Conservation (phyloP, 1,139 yeast species). For the Debaryomyces nepalensis region DNA sequence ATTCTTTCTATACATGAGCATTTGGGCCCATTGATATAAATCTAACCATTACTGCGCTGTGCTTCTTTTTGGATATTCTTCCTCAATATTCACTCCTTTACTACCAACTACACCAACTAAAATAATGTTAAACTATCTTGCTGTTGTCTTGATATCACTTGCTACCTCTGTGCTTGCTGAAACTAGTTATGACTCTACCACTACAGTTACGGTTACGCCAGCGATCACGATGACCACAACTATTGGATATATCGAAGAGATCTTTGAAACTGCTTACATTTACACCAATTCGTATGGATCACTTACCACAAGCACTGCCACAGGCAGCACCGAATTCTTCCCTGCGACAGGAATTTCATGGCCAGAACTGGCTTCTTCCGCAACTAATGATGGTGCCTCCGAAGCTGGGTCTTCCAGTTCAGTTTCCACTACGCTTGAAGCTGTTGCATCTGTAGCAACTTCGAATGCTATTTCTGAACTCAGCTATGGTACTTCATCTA, state of each 20-base stretch:
- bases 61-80: too few relatives aligned
- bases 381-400: slow-evolving; percentile 16
- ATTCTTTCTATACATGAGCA: slow-evolving; percentile 1
- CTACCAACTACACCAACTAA: background rate
- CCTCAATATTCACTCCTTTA: background rate
- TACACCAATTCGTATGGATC: slow-evolving; percentile 37
- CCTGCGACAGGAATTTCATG: slow-evolving; percentile 18
- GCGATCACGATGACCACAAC: slow-evolving; percentile 37
- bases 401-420: slow-evolving; percentile 12
- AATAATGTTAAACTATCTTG: slow-evolving; percentile 6
- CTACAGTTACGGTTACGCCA: slow-evolving; percentile 37
- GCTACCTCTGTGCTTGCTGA: slow-evolving; percentile 17
- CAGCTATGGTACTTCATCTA: slow-evolving; percentile 11
- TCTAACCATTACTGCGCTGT: background rate
- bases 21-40: background rate
- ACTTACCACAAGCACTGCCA: slow-evolving; percentile 38
- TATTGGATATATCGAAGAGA: slow-evolving; percentile 31
- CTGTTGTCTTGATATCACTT: slow-evolving; percentile 9
- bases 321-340: slow-evolving; percentile 28
- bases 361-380: slow-evolving; percentile 12
- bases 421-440: slow-evolving; percentile 13
- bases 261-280: slow-evolving; percentile 41
- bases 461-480: slow-evolving; percentile 11
- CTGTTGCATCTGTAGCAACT: slow-evolving; percentile 15
- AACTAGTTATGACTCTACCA: slow-evolving; percentile 24